Percentiles rank a stretch among this genome's conserved stretches.
Evolutionary conservation across 2,329 filamentous ascomycete genomes (phyloP).

Genomic region (Kalaharituber pfeilii): DNA sequence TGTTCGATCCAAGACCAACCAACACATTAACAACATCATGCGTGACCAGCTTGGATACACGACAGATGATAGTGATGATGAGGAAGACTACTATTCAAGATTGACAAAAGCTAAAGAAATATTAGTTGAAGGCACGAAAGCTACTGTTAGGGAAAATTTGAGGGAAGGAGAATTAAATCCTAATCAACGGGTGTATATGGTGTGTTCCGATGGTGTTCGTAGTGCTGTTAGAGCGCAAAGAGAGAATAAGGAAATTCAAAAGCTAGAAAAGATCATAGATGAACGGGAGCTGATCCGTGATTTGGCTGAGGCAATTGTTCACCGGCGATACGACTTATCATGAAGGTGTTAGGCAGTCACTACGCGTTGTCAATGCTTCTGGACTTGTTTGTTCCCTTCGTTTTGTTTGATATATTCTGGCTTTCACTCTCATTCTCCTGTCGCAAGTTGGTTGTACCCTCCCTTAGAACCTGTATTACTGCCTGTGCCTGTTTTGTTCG

Average conservation of each 20-base stretch:
- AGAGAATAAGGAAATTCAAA: background rate
- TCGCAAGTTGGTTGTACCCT: too few species aligned
- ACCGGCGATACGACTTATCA: too few species aligned
- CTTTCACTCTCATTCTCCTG: too few species aligned
- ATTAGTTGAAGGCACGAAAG: background rate
- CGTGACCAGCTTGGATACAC: too few species aligned
- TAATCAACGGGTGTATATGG: background rate
- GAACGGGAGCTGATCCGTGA: background rate
- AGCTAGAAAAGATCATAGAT: background rate
- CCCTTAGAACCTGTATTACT: too few species aligned
- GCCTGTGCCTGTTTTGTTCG: too few species aligned
- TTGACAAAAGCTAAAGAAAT: background rate
- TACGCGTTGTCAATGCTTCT: too few species aligned
- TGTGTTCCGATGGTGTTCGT: background rate
- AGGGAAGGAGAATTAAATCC: background rate
- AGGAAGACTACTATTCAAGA: constrained; percentile 2
- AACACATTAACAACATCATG: constrained; percentile 7
- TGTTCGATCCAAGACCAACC: constrained; percentile 10
- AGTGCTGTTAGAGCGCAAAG: background rate
- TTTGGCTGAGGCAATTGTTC: background rate
- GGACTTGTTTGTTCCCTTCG: too few species aligned
- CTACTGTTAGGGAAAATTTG: background rate
- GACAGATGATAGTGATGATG: background rate
- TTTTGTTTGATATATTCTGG: too few species aligned
- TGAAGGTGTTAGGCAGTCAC: too few species aligned